Evolutionary conservation across 2,329 filamentous ascomycete genomes (phyloP).

Genomic region (Epichloe hybrida): DNA sequence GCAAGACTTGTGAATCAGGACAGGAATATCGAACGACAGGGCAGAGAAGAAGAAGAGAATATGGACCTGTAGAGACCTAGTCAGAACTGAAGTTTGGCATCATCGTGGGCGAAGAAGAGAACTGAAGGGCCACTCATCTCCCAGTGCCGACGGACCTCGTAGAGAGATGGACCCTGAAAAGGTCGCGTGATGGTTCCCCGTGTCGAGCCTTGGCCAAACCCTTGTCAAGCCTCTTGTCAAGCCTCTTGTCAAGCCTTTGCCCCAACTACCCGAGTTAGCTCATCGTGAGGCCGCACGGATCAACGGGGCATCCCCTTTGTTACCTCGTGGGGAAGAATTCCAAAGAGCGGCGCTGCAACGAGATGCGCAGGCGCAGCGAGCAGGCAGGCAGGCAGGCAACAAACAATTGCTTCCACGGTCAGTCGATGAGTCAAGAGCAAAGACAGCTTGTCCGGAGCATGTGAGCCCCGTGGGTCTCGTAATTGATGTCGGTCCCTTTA

Average conservation of each 20-base stretch:
- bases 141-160: constrained; percentile 2
- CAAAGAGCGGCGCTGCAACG: background rate
- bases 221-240: background rate
- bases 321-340: background rate
- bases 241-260: background rate
- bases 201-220: background rate
- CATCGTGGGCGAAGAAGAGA: background rate
- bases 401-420: background rate
- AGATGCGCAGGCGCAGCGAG: background rate
- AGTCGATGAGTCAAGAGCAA: background rate
- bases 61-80: background rate
- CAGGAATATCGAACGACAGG: background rate
- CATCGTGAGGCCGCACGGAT: constrained; percentile 7
- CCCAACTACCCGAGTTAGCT: background rate
- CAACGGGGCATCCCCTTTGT: background rate
- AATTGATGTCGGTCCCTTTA: background rate
- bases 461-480: background rate
- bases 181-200: constrained; percentile 10
- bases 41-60: background rate
- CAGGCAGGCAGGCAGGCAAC: background rate
- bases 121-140: background rate
- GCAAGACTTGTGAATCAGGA: background rate
- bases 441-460: background rate
- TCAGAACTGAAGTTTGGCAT: background rate
- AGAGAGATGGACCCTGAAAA: constrained; percentile 2